Percentiles rank a stretch among this genome's conserved stretches.
phyloP scores from a whole-genome alignment of 2,329 filamentous ascomycete species.

The Leptographium wingfieldii region DNA sequence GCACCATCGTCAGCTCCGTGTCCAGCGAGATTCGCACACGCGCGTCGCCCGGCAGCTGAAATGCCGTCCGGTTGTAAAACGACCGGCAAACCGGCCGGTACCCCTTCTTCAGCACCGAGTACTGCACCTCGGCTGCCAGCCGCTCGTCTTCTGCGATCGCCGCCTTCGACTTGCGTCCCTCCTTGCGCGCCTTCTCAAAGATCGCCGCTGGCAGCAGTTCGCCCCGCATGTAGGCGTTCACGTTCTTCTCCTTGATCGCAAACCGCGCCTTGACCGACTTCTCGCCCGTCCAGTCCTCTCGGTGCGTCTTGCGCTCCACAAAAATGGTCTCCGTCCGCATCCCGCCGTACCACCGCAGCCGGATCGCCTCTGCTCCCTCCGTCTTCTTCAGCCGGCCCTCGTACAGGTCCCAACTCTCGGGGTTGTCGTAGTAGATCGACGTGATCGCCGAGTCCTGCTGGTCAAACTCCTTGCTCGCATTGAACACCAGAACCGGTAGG shows the following conservation, averaged over 20 bases:
- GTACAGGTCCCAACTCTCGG: constrained; percentile 87
- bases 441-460: constrained; percentile 85
- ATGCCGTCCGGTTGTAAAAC: constrained; percentile 96
- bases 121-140: constrained; percentile 84
- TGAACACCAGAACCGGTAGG: constrained; percentile 92
- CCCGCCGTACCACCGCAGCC: constrained; percentile 91
- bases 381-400: constrained; percentile 93
- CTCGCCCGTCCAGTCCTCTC: constrained; percentile 98
- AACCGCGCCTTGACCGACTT: constrained; percentile 98
- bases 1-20: constrained; percentile 87
- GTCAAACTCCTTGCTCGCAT: constrained; percentile 92
- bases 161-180: constrained; percentile 86
- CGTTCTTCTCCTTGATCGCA: constrained; percentile 89
- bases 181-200: constrained; percentile 94
- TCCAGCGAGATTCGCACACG: constrained; percentile 94
- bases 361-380: constrained; percentile 92
- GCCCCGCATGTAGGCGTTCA: constrained; percentile 80
- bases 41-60: constrained; percentile 92
- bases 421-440: constrained; percentile 97
- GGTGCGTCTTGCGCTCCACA: constrained; percentile 93
- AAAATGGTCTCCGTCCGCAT: constrained; percentile 96
- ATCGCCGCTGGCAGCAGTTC: constrained; percentile 73
- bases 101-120: constrained; percentile 75
- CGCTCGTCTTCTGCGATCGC: constrained; percentile 86
- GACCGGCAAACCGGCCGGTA: constrained; percentile 84